A percentile compares a stretch with the other conserved stretches of the same genome.
Evolutionary conservation across 2,329 filamentous ascomycete species (phyloP).

Genomic region (Verticillium isaacii): DNA sequence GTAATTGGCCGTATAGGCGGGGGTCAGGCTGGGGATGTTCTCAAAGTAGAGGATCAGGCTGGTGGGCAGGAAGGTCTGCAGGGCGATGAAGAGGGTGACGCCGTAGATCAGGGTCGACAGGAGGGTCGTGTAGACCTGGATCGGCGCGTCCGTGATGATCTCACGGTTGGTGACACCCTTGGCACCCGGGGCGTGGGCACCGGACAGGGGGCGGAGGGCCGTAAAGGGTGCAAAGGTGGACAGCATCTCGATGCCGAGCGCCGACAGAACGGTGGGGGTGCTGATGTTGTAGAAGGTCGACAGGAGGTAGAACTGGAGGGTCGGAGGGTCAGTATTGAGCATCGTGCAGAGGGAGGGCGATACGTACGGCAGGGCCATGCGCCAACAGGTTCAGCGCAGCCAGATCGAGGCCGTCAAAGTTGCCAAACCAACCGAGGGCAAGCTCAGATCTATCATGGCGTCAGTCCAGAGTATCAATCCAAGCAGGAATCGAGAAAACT

Average conservation of each 20-base stretch:
- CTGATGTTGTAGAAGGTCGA: slow-evolving; percentile 72
- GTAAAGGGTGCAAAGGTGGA: slow-evolving; percentile 70
- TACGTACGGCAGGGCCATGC: slow-evolving; percentile 64
- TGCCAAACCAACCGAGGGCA: slow-evolving; percentile 65
- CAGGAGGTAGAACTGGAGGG: slow-evolving; percentile 63
- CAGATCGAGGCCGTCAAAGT: slow-evolving; percentile 70
- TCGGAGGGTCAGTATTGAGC: slow-evolving; percentile 5
- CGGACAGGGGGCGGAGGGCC: slow-evolving; percentile 64
- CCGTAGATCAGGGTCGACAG: slow-evolving; percentile 71
- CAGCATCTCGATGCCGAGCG: slow-evolving; percentile 62
- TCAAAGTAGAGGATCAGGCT: slow-evolving; percentile 73
- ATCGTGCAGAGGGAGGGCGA: not conserved
- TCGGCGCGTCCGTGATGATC: slow-evolving; percentile 58
- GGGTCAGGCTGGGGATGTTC: slow-evolving; percentile 63
- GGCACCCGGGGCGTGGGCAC: slow-evolving; percentile 53
- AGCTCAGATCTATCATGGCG: slow-evolving; percentile 60
- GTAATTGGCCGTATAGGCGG: slow-evolving; percentile 60
- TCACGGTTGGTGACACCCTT: slow-evolving; percentile 52
- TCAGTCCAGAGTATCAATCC: not conserved
- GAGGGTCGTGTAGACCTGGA: slow-evolving; percentile 60
- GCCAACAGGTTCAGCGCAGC: slow-evolving; percentile 63
- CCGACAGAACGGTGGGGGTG: slow-evolving; percentile 53
- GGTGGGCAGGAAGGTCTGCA: slow-evolving; percentile 64
- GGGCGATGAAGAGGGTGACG: slow-evolving; percentile 64
- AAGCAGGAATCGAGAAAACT: slow-evolving; percentile 22